phyloP scores from a whole-genome alignment of 441 rosid genomes.

The Populus trichocarpa region DNA sequence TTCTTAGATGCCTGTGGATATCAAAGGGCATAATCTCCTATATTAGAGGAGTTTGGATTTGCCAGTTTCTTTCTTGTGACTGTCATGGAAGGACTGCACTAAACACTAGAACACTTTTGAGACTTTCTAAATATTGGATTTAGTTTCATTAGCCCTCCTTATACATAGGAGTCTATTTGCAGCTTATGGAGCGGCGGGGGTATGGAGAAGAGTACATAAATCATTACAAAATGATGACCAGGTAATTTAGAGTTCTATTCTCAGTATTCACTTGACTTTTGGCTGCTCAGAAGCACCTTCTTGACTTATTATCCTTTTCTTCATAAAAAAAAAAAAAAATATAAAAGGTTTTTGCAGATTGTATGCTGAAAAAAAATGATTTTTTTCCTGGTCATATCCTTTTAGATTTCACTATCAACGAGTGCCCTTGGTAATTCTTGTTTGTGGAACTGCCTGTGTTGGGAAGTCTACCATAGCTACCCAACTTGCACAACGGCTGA shows the following conservation, averaged over 20 bases:
- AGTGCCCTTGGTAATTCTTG: conserved; percentile 96
- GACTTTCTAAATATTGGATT: neutral
- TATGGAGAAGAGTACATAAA: conserved; percentile 88
- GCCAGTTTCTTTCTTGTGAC: neutral
- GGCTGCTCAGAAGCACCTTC: neutral
- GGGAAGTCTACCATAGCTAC: conserved; percentile 98
- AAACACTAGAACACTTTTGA: neutral
- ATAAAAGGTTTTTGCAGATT: neutral
- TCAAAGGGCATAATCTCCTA: neutral
- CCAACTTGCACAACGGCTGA: conserved; percentile 96
- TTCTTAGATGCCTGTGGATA: neutral
- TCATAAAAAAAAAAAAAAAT: neutral
- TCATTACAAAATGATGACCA: conserved; percentile 98
- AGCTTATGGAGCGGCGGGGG: conserved; percentile 96
- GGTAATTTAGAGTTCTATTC: conserved; percentile 38
- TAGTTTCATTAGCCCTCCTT: conserved; percentile 13
- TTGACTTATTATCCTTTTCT: neutral
- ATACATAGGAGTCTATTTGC: conserved; percentile 21
- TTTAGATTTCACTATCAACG: conserved; percentile 95
- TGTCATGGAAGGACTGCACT: neutral
- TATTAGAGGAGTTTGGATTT: neutral
- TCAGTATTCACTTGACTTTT: neutral
- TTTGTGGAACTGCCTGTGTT: conserved; percentile 97
- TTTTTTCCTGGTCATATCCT: conserved; percentile 1
- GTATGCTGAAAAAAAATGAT: neutral